Evolutionary conservation across 208 protist genomes (phyloP).

Genomic region (Trypanosoma melophagium): DNA sequence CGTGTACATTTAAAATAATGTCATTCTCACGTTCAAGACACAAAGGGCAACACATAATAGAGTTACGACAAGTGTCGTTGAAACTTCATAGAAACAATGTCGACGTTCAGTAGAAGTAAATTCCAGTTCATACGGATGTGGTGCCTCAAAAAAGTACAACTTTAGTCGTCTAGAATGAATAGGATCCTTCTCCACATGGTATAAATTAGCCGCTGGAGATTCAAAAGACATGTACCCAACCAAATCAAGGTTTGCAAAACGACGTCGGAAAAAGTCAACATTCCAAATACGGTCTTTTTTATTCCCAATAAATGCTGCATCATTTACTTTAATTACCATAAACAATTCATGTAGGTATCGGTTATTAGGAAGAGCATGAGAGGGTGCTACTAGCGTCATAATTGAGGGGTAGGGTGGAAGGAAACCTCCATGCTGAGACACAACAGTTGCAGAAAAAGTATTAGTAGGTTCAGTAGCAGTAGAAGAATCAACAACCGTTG

Average conservation of each 20-base stretch:
- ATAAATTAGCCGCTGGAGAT: constrained; percentile 45
- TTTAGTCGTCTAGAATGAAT: constrained; percentile 42
- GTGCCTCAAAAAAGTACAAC: constrained; percentile 72
- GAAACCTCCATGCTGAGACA: not conserved
- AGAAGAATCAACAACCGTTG: not conserved
- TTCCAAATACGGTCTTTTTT: constrained; percentile 72
- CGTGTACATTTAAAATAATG: constrained; percentile 54
- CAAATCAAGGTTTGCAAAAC: constrained; percentile 58
- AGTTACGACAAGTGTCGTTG: constrained; percentile 59
- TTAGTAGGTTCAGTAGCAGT: not conserved
- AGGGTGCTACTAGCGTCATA: constrained; percentile 48
- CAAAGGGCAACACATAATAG: constrained; percentile 77
- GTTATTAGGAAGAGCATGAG: constrained; percentile 70
- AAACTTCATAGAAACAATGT: constrained; percentile 73
- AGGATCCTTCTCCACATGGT: constrained; percentile 62
- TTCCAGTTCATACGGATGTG: constrained; percentile 71
- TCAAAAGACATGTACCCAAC: constrained; percentile 53
- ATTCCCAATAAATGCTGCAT: constrained; percentile 21
- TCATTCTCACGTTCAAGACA: constrained; percentile 61
- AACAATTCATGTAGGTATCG: constrained; percentile 63
- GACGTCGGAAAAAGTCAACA: constrained; percentile 53
- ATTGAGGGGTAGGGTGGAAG: not conserved
- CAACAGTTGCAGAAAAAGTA: not conserved
- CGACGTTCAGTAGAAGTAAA: constrained; percentile 52
- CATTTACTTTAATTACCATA: constrained; percentile 57